These are phyloP conservation scores for Eucalyptus grandis DNA, from an alignment of 345 rosid genomes.

Conservation along the genomic window DNA sequence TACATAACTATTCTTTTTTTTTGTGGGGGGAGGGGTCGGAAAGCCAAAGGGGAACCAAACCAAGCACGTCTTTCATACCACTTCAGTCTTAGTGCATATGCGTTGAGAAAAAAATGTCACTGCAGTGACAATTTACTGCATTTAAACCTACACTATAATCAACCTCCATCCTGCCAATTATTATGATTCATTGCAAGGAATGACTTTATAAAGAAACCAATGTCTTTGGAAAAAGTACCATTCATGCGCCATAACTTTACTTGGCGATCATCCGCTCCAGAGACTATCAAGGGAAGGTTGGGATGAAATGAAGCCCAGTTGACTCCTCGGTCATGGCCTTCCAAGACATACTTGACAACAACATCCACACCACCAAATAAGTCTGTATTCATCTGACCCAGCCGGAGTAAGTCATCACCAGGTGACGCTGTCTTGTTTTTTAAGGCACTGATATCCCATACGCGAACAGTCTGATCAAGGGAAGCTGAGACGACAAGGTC, in stretches of 20 bases:
- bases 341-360: constrained; percentile 89
- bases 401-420: constrained; percentile 76
- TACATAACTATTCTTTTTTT: background rate
- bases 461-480: constrained; percentile 93
- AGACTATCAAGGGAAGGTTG: constrained; percentile 84
- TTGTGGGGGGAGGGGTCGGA: background rate
- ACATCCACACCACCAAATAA: constrained; percentile 94
- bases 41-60: background rate
- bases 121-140: background rate
- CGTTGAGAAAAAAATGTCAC: background rate
- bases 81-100: background rate
- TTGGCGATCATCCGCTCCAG: constrained; percentile 99
- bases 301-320: constrained; percentile 99
- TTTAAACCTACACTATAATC: background rate
- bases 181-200: background rate
- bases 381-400: constrained; percentile 90
- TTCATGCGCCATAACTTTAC: constrained; percentile 98
- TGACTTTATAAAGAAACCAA: background rate
- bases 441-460: constrained; percentile 93
- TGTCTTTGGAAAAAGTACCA: constrained; percentile 22
- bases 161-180: background rate
- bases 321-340: constrained; percentile 98
- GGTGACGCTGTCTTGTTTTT: constrained; percentile 88
- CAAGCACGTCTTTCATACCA: background rate
- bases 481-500: constrained; percentile 97